Evolutionary conservation across 179 eudicot species (phyloP).

Genomic region (Spergularia azorica): DNA sequence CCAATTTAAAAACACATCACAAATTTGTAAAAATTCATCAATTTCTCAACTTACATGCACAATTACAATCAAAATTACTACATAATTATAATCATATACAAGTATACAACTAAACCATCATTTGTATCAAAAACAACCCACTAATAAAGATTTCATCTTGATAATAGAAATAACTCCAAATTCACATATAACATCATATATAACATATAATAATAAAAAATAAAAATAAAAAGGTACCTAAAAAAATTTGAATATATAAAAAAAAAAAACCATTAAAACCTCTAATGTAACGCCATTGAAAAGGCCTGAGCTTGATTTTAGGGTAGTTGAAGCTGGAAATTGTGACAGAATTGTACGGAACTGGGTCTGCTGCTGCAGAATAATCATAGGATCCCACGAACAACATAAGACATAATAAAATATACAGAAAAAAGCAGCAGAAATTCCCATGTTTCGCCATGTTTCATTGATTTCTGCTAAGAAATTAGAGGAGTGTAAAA

Average conservation of each 20-base stretch:
- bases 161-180: not conserved
- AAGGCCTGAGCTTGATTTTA: constrained; percentile 64
- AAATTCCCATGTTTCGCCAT: constrained; percentile 26
- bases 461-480: constrained; percentile 22
- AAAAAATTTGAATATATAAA: not conserved
- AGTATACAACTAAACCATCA: not conserved
- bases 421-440: constrained; percentile 2
- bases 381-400: constrained; percentile 28
- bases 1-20: not conserved
- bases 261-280: constrained; percentile 39
- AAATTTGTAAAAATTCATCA: not conserved
- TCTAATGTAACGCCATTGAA: constrained; percentile 84
- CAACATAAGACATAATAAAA: constrained; percentile 17
- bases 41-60: not conserved
- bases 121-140: not conserved
- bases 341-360: constrained; percentile 46
- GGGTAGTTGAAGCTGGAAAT: constrained; percentile 73
- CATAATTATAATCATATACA: not conserved
- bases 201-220: not conserved
- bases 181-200: not conserved
- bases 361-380: constrained; percentile 24
- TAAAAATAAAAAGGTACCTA: not conserved
- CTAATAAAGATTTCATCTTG: not conserved
- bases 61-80: not conserved
- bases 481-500: not conserved